Percentiles rank a stretch among this genome's conserved stretches.
Conservation (phyloP, 176 grass and related monocot species). For the Dendrocalamus sinicus region DNA sequence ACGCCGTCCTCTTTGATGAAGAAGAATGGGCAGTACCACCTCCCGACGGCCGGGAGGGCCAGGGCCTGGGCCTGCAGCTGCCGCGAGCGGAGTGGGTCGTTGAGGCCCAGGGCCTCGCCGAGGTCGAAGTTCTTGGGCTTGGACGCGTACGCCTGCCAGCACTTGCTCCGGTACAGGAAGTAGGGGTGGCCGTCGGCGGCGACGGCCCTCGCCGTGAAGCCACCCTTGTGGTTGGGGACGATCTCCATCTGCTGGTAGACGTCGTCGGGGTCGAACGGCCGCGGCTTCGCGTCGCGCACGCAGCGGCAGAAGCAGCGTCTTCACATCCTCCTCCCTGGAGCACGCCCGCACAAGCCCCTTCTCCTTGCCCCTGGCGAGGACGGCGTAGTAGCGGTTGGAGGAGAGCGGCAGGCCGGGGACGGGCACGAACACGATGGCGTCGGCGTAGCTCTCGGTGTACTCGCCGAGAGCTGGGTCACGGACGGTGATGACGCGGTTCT, state of each 20-base stretch:
- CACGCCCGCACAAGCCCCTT: constrained; percentile 54
- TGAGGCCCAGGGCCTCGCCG: constrained; percentile 38
- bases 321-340: constrained; percentile 59
- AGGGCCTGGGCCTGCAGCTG: neutral
- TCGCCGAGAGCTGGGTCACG: constrained; percentile 4
- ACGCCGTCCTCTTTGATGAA: constrained; percentile 47
- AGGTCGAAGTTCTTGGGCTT: constrained; percentile 42
- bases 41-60: constrained; percentile 30
- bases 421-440: constrained; percentile 49
- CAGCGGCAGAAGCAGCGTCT: constrained; percentile 45
- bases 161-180: constrained; percentile 41
- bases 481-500: constrained; percentile 48
- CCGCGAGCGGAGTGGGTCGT: constrained; percentile 37
- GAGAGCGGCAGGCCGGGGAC: constrained; percentile 39
- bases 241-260: constrained; percentile 77
- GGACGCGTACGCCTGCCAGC: constrained; percentile 50
- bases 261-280: constrained; percentile 56
- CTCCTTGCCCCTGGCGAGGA: constrained; percentile 41
- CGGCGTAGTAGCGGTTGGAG: constrained; percentile 62
- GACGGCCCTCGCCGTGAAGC: constrained; percentile 62
- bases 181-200: constrained; percentile 54
- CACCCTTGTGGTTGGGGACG: constrained; percentile 30
- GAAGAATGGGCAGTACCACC: constrained; percentile 68
- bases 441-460: neutral
- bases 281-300: constrained; percentile 47